Base-by-base conservation (phyloP, 2,329 filamentous ascomycete genomes). In the Pseudocercospora macadamiae region DNA sequence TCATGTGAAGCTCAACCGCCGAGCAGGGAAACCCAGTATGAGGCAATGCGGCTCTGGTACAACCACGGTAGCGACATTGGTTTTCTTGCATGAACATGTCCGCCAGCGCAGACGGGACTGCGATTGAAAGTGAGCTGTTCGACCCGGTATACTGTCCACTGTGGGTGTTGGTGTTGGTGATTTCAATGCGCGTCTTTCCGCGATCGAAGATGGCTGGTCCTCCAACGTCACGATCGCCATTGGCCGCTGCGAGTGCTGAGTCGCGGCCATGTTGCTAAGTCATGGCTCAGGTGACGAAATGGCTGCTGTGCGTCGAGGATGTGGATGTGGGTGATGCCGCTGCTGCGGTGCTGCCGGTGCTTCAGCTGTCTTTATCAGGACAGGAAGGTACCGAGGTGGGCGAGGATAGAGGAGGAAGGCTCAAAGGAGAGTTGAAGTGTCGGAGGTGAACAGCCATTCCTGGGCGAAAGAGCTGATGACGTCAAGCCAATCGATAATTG, bases 331-430 rank as follows among this genome's bases (percentile, higher is more conserved):
- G 6, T 12, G 28, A 32, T 12, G 28, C 28, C 12, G 28, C 28
- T 19, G 21, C 42, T 28, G 48, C 48, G 48, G 28, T 37, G 48
- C 48, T 51, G 48, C 48, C 48, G 48, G 48, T 51, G 48, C 48
- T 25, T 47, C 42, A 42, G 37, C 23, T 9, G 42, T 26, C 12
- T 14, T 14, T n/a, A 45, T 45, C 19, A 12, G 37, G 18, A 21
- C 18, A 42, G 37, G 42, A 47, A 14, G 6, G 8, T 37, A 28
- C 30, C 30, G 48, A 51, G 48, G 48, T 19, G 48, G 28, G 42
- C 23, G 42, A 18, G 6, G 36, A 39, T 39, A 18, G 14, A 37
- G 34, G 34, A 37, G 34, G 19, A 23, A 26, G 44, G 21, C 18
- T 23, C 10, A 32, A 12, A 26, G 45, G 39, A 45, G 45, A 16